Base-by-base conservation (phyloP, 164 flowering plant genomes). In the Warburgia ugandensis region DNA sequence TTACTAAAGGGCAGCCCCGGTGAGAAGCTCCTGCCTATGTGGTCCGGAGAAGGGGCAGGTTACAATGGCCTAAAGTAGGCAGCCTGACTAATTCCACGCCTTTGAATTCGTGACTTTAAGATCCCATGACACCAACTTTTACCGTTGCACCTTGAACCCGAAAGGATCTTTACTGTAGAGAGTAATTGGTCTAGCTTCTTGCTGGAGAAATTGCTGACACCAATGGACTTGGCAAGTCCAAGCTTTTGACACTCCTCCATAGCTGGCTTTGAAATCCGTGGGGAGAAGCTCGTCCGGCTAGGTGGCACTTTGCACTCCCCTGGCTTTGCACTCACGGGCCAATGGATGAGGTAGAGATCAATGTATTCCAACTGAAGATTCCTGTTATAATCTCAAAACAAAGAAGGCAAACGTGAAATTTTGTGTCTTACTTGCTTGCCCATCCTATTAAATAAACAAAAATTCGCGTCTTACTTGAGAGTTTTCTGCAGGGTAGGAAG, bases 301-400 rank as follows among this genome's bases (percentile, higher is more conserved):
- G 20, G 8, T 1, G 21, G 20, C 6, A 27, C 12, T n/a, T 14
- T 22, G 2, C 22, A n/a, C 10, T 31, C 25, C 27, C 40, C 54
- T 19, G 37, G 52, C 21, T 52, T 62, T 43, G 54, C 6, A 16
- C 65, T 61, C 27, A 66, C 21, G 1, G 74, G 79, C 60, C 61
- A 69, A 21, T 71, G 72, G n/a, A 75, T 54, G 14, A 75, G 48
- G 33, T 68, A 75, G 28, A 71, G 60, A 57, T 74, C 78, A 5
- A 74, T 25, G 32, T 63, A 74, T 16, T 68, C 78, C 49, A 74
- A 14, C 42, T 53, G 33, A 28, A 71, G 65, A 11, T 58, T 66
- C 73, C 72, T 73, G n/a, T n/a, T n/a, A n/a, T n/a, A n/a, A n/a
- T n/a, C n/a, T n/a, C n/a, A n/a, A n/a, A n/a, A n/a, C n/a, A n/a